These are phyloP conservation scores for Argentina anserina DNA, from an alignment of 306 rosid genomes.

Conservation along the genomic window DNA sequence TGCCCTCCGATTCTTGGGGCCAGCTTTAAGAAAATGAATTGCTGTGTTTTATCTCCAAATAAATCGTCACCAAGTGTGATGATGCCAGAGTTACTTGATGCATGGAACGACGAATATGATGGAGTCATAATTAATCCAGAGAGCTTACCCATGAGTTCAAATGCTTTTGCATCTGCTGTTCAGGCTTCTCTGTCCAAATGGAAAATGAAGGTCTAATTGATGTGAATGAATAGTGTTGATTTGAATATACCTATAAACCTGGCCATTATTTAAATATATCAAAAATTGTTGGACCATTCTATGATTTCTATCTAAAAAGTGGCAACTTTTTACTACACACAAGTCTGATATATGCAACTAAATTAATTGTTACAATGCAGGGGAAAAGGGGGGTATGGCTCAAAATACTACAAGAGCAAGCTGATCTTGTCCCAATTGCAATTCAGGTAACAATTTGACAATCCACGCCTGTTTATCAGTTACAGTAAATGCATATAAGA, in stretches of 20 bases:
- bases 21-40: conserved; percentile 16
- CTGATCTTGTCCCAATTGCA: conserved; percentile 42
- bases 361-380: conserved; percentile 12
- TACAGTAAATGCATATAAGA: not conserved
- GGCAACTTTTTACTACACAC: not conserved
- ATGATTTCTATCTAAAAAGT: not conserved
- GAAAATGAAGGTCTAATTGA: conserved; percentile 33
- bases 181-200: conserved; percentile 36
- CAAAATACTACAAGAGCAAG: conserved; percentile 37
- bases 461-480: not conserved
- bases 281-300: not conserved
- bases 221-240: not conserved
- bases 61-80: conserved; percentile 26
- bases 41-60: conserved; percentile 33
- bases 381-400: conserved; percentile 47
- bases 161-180: conserved; percentile 35
- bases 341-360: not conserved
- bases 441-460: conserved; percentile 27
- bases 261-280: not conserved
- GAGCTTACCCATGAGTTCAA: conserved; percentile 34
- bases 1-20: conserved; percentile 12
- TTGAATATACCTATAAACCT: not conserved
- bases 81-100: conserved; percentile 30
- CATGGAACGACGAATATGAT: conserved; percentile 39
- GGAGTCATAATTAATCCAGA: conserved; percentile 40